Evolutionary conservation across 2,329 filamentous ascomycete species (phyloP).

Genomic region (Hypoxylon sp.): DNA sequence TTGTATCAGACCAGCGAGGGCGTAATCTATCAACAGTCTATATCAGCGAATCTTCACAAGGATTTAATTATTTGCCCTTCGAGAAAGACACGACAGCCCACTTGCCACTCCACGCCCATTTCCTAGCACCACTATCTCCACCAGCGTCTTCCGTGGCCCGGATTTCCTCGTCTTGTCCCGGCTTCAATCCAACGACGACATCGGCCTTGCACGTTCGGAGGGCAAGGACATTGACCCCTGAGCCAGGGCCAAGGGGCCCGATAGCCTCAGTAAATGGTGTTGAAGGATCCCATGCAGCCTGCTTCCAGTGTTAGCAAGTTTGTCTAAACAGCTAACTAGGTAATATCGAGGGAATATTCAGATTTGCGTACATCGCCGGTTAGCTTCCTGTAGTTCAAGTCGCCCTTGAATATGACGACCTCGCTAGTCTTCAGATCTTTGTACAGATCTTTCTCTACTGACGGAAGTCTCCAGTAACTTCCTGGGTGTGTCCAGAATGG

Average conservation of each 20-base stretch:
- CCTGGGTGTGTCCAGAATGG: slow-evolving; percentile 91
- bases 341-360: background rate
- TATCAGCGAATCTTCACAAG: background rate
- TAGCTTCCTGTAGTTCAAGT: slow-evolving; percentile 95
- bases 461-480: slow-evolving; percentile 89
- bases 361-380: slow-evolving; percentile 81
- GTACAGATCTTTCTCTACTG: slow-evolving; percentile 75
- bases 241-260: slow-evolving; percentile 85
- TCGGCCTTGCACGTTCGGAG: slow-evolving; percentile 97
- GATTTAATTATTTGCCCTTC: slow-evolving; percentile 69
- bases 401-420: slow-evolving; percentile 96
- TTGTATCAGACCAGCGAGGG: background rate
- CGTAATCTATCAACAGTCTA: slow-evolving; percentile 20
- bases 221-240: slow-evolving; percentile 86
- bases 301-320: slow-evolving; percentile 21
- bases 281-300: slow-evolving; percentile 86
- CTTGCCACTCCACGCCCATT: slow-evolving; percentile 97
- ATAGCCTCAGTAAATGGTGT: slow-evolving; percentile 89
- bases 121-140: slow-evolving; percentile 77
- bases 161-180: slow-evolving; percentile 87
- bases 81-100: slow-evolving; percentile 95
- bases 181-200: slow-evolving; percentile 88
- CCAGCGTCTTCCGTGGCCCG: slow-evolving; percentile 77
- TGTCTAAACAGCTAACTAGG: slow-evolving; percentile 1
- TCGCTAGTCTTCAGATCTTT: slow-evolving; percentile 87